Evolutionary conservation across 2,329 filamentous ascomycete species (phyloP).

Genomic region (Aureobasidium sp.): DNA sequence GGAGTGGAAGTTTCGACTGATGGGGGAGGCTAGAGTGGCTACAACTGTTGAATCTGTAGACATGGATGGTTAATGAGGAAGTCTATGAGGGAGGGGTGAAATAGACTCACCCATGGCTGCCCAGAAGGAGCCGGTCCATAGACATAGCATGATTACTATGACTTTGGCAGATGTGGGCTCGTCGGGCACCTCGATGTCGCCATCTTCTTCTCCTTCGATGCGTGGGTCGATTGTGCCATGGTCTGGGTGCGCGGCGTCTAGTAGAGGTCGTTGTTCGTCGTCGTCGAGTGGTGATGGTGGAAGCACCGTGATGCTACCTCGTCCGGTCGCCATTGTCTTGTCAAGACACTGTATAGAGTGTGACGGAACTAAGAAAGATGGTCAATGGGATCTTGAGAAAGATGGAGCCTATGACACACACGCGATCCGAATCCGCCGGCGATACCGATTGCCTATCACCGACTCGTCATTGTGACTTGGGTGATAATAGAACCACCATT

Average conservation of each 20-base stretch:
- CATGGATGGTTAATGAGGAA: background rate
- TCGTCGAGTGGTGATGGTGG: slow-evolving; percentile 23
- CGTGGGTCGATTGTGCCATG: slow-evolving; percentile 24
- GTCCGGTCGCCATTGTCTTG: background rate
- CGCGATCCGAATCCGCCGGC: background rate
- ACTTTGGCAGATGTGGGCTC: slow-evolving; percentile 54
- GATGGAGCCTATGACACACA: slow-evolving; percentile 7
- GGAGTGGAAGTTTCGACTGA: slow-evolving; percentile 84
- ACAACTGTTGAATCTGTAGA: slow-evolving; percentile 79
- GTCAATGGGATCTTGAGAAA: background rate
- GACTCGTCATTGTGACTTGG: too few relatives aligned
- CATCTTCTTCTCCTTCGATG: slow-evolving; percentile 34
- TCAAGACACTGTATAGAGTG: too few relatives aligned
- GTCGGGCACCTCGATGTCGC: slow-evolving; percentile 34
- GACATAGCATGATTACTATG: slow-evolving; percentile 52
- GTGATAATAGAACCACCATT: too few relatives aligned
- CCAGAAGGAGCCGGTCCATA: slow-evolving; percentile 63
- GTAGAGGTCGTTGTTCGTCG: slow-evolving; percentile 24
- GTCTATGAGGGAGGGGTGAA: too few relatives aligned
- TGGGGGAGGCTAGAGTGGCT: slow-evolving; percentile 85
- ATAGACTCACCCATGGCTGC: slow-evolving; percentile 58
- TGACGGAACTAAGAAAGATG: too few relatives aligned
- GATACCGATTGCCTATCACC: background rate
- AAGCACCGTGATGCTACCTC: slow-evolving; percentile 13
- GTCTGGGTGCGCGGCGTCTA: slow-evolving; percentile 20